phyloP scores from a whole-genome alignment of 805 yeast species.

The Teunomyces barrocoloradensis region DNA sequence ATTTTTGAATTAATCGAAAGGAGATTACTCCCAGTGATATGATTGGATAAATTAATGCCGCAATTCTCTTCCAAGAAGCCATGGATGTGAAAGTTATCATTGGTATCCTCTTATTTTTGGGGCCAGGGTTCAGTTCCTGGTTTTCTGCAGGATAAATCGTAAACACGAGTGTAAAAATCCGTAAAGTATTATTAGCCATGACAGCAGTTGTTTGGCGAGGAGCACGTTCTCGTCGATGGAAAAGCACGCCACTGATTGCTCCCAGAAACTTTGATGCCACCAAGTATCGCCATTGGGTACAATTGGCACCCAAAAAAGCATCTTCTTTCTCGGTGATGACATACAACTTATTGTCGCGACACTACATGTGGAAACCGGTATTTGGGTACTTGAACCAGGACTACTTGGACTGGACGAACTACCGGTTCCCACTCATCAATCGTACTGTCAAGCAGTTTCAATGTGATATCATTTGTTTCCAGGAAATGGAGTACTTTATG shows the following conservation, averaged over 20 bases:
- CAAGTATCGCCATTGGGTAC: conserved; percentile 20
- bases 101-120: no score
- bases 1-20: no score
- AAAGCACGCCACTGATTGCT: neutral
- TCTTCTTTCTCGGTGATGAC: conserved; percentile 30
- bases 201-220: neutral
- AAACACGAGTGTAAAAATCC: no score
- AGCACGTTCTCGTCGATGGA: neutral
- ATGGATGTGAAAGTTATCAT: no score
- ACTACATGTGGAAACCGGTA: conserved; percentile 60
- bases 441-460: conserved; percentile 34
- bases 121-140: no score
- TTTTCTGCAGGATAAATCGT: neutral
- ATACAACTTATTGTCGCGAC: conserved; percentile 49
- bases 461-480: conserved; percentile 60
- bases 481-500: conserved; percentile 48
- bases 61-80: no score
- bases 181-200: neutral
- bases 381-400: conserved; percentile 49
- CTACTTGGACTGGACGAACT: conserved; percentile 47
- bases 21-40: no score
- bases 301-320: conserved; percentile 7
- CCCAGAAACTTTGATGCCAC: conserved; percentile 19
- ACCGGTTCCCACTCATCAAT: conserved; percentile 38
- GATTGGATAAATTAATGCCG: no score